These are phyloP conservation scores for Candida anglica DNA, from an alignment of 805 yeast species.

Conservation along the genomic window DNA sequence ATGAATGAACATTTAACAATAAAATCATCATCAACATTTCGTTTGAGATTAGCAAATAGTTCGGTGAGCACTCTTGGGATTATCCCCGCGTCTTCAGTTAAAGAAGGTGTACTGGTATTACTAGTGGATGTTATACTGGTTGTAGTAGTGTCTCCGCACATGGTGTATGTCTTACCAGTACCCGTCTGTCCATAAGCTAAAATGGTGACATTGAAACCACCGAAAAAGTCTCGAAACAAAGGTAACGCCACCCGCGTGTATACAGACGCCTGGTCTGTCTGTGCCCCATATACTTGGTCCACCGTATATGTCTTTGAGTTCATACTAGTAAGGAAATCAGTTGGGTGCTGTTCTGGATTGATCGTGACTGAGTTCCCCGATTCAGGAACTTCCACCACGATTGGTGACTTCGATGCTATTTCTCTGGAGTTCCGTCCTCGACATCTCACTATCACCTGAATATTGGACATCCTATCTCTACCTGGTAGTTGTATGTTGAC, in stretches of 20 bases:
- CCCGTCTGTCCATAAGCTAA: constrained; percentile 85
- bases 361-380: constrained; percentile 20
- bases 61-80: constrained; percentile 44
- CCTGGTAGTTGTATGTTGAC: too few relatives aligned
- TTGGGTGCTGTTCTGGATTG: constrained; percentile 8
- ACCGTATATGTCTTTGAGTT: constrained; percentile 57
- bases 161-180: constrained; percentile 78
- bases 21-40: constrained; percentile 43
- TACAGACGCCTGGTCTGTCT: constrained; percentile 65
- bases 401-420: constrained; percentile 40
- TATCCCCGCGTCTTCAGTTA: constrained; percentile 49
- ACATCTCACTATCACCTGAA: constrained; percentile 54
- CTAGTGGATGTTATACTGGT: background rate
- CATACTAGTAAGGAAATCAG: constrained; percentile 32
- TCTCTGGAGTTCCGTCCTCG: constrained; percentile 47
- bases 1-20: constrained; percentile 75
- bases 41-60: constrained; percentile 48
- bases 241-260: constrained; percentile 72
- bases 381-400: constrained; percentile 45
- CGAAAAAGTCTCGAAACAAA: constrained; percentile 60
- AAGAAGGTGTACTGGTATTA: constrained; percentile 1
- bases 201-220: constrained; percentile 68
- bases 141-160: constrained; percentile 45
- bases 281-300: constrained; percentile 81
- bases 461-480: constrained; percentile 30